Evolutionary conservation across 2,329 filamentous ascomycete species (phyloP), one percentile per base, ranked within the genome.

Genomic region (Rasamsonia emersonii): DNA sequence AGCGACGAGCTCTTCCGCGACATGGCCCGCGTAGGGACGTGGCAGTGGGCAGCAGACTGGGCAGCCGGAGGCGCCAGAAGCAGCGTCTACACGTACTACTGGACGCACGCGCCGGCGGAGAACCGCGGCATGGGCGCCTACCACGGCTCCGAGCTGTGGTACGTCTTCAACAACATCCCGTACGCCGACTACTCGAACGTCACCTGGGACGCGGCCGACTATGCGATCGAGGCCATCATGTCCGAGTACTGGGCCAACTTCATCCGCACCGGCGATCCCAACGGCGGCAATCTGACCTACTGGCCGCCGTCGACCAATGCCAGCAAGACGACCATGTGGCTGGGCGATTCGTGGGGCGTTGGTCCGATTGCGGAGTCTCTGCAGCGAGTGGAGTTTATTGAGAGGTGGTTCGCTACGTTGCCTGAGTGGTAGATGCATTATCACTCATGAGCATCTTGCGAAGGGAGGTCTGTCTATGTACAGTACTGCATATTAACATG

Each of bases 241-340:
- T 37, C 41, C 7, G 25, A 41, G 13, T 59, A 58, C 37, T 51
- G 59, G 38, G 50, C 44, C 14, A 53, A 52, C 30, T 59, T 58
- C 30, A 52, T 46, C 19, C 40, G 36, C 25, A 53, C 40, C 9
- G 54, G 54, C 2, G 41, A 47, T 18, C 54, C 56, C 41, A 61
- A 37, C 43, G 53, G 28, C 53, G 38, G 39, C 4, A 40, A 37
- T 53, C 16, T 67, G 15, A 58, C 56, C 6, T 45, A 54, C 15
- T 71, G 71, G 40, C 54, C 59, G 13, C 39, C 39, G 1, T 34
- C 38, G 2, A 37, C 36, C 16, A 34, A 23, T 11, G 30, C 23
- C 17, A 19, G 24, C 20, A 32, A 31, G n/a, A 10, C 36, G 21
- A 24, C 30, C 16, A 43, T 43, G 38, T 38, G 36, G 38, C 13